Base-by-base conservation (phyloP, 2,329 filamentous ascomycete genomes). In the Elsinoe ampelina region DNA sequence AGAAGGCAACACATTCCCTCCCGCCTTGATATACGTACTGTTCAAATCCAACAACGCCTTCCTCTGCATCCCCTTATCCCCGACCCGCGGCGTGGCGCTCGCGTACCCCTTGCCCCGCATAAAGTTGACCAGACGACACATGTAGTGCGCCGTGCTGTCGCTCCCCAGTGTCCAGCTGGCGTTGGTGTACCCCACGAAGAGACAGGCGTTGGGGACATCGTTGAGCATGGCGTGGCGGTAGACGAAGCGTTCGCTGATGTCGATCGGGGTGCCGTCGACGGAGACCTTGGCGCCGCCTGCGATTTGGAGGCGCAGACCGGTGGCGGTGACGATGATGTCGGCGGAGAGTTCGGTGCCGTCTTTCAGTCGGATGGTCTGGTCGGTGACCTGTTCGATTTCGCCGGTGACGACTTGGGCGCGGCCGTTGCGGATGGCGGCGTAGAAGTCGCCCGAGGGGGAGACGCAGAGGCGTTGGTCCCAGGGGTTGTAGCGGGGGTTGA, bases 391-490 rank as follows among this genome's bases (percentile, higher is more conserved):
- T 38, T 76, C 70, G 66, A 83, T 81, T 2, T 71, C 75, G 57
- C 76, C 79, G 2, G 81, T 83, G 17, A 75, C 75, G n/a, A 84
- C 71, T 45, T 73, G 70, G 1, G 77, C 77, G 57, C 75, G 76
- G 32, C 79, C 80, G 1, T 69, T 65, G 13, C 73, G 72, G 15
- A 83, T 70, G 34, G 72, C 70, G 19, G 73, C 66, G 71, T 80
- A 83, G 66, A 82, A 82, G 64, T 83, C 81, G 17, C 77, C 79
- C 57, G 82, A 76, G 0, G 79, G 79, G n/a, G 72, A 84, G 59
- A 89, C 73, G 64, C 89, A 93, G 6, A 93, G 72, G 0, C 89
- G 81, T 68, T 95, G 88, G 56, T 89, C 79, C 77, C 87, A 78
- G 1, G 75, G 75, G 56, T 73, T 72, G 66, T 78, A 78, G 11